Base-by-base conservation (phyloP, 148 eudicot genomes). In the Silene latifolia region DNA sequence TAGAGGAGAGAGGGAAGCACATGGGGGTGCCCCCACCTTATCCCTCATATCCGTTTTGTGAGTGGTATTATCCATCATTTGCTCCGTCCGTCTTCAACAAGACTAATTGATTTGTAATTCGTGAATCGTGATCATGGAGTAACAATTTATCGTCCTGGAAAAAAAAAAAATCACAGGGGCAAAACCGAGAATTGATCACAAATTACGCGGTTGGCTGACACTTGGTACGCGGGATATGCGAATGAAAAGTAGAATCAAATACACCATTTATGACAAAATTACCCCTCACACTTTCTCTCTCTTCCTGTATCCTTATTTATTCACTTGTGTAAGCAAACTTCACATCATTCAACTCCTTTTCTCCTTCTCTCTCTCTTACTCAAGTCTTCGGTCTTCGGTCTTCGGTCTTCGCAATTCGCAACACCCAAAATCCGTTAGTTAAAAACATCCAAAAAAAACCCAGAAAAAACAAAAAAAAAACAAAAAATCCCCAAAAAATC, bases 221-320 rank as follows among this genome's bases (percentile, higher is more conserved):
- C 19, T 19, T 10, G 39, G 62, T 32, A 79, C 82, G 78, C 82
- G 82, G 82, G 78, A 79, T 79, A 79, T 74, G 35, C 82, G 73
- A 74, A 44, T 15, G 44, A 56, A 19, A 63, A 24, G 42, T 20
- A 44, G 5, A 13, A 64, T 63, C 65, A 78, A 62, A 74, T 51
- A 32, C 13, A 71, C 8, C 56, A 77, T 78, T 73, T 67, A 73
- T 18, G 68, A 67, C 77, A 0, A 53, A 13, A 59, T n/a, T 19
- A 59, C 24, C 63, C 61, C 23, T 59, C 18, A 4, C 12, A 32
- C 4, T 46, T 46, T 78, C 57, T 78, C 77, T 69, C 77, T 73
- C 56, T 51, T 12, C 23, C 21, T 63, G 32, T 47, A 61, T 15
- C 77, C 27, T 74, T 78, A 73, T 27, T 78, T 8, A 46, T 46